Percentiles rank a stretch among this genome's conserved stretches.
Conservation (phyloP, 805 yeast species). For the Candida ortonii region DNA sequence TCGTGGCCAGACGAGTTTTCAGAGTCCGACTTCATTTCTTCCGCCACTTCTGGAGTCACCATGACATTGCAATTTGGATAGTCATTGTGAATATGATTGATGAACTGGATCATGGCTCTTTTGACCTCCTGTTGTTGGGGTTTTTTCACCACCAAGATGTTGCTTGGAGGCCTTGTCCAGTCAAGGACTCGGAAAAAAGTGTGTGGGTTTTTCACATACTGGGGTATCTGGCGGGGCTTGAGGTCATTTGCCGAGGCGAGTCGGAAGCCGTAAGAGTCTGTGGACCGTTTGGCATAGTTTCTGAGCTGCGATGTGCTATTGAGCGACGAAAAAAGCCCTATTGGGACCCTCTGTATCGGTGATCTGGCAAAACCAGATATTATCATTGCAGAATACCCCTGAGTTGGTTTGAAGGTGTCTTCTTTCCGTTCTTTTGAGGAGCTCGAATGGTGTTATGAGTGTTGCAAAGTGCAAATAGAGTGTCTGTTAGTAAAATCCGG, state of each 20-base stretch:
- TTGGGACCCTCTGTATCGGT: too few relatives aligned
- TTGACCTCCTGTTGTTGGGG: constrained; percentile 71
- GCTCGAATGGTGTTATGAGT: too few relatives aligned
- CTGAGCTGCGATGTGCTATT: too few relatives aligned
- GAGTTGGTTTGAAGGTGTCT: too few relatives aligned
- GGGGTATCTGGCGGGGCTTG: constrained; percentile 40
- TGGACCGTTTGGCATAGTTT: too few relatives aligned
- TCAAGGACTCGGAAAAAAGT: constrained; percentile 60
- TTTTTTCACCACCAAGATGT: constrained; percentile 78
- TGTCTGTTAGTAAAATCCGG: too few relatives aligned
- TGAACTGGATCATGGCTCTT: constrained; percentile 62
- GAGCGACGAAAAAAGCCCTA: too few relatives aligned
- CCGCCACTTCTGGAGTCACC: constrained; percentile 71
- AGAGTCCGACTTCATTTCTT: constrained; percentile 41
- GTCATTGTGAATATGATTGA: constrained; percentile 53
- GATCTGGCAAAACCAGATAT: too few relatives aligned
- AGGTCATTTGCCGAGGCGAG: constrained; percentile 12
- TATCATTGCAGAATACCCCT: too few relatives aligned
- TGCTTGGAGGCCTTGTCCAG: constrained; percentile 74
- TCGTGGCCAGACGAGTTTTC: neutral
- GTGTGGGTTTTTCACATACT: constrained; percentile 51
- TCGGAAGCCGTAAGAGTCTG: too few relatives aligned
- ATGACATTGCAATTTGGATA: constrained; percentile 76
- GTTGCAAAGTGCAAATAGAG: too few relatives aligned
- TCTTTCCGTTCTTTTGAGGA: too few relatives aligned